Percentiles rank a stretch among this genome's conserved stretches.
These are phyloP conservation scores for Helicocarpus griseus DNA, from an alignment of 2,329 filamentous ascomycete species.

Conservation along the genomic window DNA sequence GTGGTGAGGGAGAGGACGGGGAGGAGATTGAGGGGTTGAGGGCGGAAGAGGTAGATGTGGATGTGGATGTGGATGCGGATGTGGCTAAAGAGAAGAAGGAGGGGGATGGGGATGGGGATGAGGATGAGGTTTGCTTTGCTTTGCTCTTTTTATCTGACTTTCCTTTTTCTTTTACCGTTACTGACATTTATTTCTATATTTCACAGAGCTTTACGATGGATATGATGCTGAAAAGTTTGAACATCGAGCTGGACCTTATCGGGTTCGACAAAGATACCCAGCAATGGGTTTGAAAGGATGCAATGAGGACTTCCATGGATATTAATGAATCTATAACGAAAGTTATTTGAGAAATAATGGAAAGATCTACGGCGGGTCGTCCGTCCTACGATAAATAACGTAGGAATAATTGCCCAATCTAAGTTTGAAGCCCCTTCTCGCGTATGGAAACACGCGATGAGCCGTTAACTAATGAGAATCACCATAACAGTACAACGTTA, in stretches of 20 bases:
- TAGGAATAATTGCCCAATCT: too few relatives aligned
- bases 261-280: constrained; percentile 51
- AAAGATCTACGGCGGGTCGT: background rate
- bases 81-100: constrained; percentile 19
- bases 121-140: constrained; percentile 31
- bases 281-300: constrained; percentile 41
- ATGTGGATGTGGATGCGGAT: constrained; percentile 32
- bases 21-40: constrained; percentile 23
- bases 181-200: constrained; percentile 9
- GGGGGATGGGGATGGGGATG: constrained; percentile 23
- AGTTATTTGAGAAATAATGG: background rate
- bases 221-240: constrained; percentile 57
- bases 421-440: background rate
- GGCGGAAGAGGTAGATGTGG: constrained; percentile 33
- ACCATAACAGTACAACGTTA: background rate
- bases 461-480: background rate
- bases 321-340: background rate
- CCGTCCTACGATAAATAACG: background rate
- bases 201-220: constrained; percentile 56
- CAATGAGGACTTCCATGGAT: background rate
- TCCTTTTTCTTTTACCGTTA: constrained; percentile 7
- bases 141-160: background rate
- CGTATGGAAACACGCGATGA: background rate
- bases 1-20: constrained; percentile 30
- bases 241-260: constrained; percentile 53